Evolutionary conservation across 2,329 filamentous ascomycete genomes (phyloP), one percentile per base, ranked within the genome.

Genomic region (Trichocomaceae sp.): DNA sequence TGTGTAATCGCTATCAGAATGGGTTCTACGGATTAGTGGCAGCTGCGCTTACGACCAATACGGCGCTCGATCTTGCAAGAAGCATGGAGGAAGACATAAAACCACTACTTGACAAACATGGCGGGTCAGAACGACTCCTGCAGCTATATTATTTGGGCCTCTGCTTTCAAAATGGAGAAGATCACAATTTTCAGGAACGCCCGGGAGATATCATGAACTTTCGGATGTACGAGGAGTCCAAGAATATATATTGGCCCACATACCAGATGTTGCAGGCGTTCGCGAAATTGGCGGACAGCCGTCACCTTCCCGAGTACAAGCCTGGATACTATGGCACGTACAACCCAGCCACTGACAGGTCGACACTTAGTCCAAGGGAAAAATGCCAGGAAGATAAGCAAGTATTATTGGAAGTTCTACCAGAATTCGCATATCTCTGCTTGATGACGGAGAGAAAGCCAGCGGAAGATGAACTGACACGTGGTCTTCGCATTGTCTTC

Each of bases 381-480:
- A 75, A 72, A 54, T 66, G 66, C 39, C 19, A 59, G 2, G 69
- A 77, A 26, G 72, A 77, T 56, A 61, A 63, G 12, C 58, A 64
- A 3, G 48, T 75, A 0, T 48, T 76, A 2, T 51, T 63, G 54
- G 61, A 71, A 3, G 61, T 69, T 35, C 65, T 74, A 9, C 60
- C 65, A 0, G 72, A 77, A 35, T 61, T 72, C 20, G 23, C 20
- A 22, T 33, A 57, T 2, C 31, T 59, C 20, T 47, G 39, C 17
- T 51, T 47, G 33, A 29, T 55, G 19, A 57, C 42, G 13, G 39
- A 41, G 12, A 37, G 35, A 2, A 7, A 59, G 7, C 66, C 66
- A 0, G 61, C 67, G 5, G 59, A 71, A 42, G 75, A 77, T 50
- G 70, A 72, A 52, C 64, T 75, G 31, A 62, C 70, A 2, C 69